phyloP scores from a whole-genome alignment of 345 rosid genomes.

The Anacardium occidentale region DNA sequence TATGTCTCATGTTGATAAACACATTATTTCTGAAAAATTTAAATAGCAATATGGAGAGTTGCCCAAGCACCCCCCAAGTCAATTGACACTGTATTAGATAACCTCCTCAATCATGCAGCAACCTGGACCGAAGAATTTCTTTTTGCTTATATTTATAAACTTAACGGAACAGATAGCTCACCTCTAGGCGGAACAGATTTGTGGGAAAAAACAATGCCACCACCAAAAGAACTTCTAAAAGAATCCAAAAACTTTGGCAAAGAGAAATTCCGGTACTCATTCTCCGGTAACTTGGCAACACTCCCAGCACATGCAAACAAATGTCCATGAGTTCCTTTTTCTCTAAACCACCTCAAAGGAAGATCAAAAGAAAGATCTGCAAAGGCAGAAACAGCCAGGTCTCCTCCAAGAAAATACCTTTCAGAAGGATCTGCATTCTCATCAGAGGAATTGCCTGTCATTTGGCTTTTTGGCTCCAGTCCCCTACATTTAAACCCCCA shows the following conservation, averaged over 20 bases:
- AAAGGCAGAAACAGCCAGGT: slow-evolving; percentile 78
- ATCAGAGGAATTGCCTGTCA: slow-evolving; percentile 26
- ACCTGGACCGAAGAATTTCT: neutral
- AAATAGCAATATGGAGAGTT: no score
- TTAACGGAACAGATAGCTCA: slow-evolving; percentile 29
- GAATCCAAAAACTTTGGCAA: slow-evolving; percentile 55
- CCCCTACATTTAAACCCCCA: slow-evolving; percentile 88
- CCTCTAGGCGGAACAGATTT: slow-evolving; percentile 83
- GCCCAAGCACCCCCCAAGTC: no score
- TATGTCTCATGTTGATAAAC: no score
- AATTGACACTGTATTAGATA: no score
- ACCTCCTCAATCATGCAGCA: no score
- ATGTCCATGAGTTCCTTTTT: slow-evolving; percentile 90
- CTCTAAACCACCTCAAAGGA: slow-evolving; percentile 75
- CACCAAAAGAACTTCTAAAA: slow-evolving; percentile 74
- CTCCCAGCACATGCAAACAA: slow-evolving; percentile 88
- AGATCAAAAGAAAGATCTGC: slow-evolving; percentile 93
- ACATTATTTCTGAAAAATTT: no score
- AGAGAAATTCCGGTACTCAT: slow-evolving; percentile 58
- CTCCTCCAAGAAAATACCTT: slow-evolving; percentile 88
- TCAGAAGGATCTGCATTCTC: slow-evolving; percentile 44
- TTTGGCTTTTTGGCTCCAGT: slow-evolving; percentile 64
- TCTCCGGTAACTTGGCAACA: slow-evolving; percentile 64
- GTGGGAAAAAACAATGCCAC: slow-evolving; percentile 83
- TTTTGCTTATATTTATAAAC: slow-evolving; percentile 5